Evolutionary conservation across 2,329 filamentous ascomycete genomes (phyloP).

Genomic region (Colletotrichum cordylinicola): DNA sequence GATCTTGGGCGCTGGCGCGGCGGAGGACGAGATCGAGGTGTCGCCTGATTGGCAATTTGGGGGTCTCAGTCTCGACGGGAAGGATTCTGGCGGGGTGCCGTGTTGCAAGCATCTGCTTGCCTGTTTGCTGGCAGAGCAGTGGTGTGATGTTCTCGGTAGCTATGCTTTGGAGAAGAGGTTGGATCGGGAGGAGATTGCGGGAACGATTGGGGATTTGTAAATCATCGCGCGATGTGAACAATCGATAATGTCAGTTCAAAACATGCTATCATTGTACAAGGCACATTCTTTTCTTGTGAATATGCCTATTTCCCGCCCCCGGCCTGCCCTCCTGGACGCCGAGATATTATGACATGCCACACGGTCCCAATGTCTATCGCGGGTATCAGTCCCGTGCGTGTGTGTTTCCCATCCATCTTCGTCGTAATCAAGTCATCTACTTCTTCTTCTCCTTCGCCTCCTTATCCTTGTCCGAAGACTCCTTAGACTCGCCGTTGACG

Average conservation of each 20-base stretch:
- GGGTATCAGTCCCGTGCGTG: slow-evolving; percentile 18
- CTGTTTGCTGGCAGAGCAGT: slow-evolving; percentile 75
- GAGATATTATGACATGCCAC: slow-evolving; percentile 23
- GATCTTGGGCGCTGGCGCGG: slow-evolving; percentile 20
- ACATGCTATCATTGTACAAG: slow-evolving; percentile 22
- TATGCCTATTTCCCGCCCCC: slow-evolving; percentile 4
- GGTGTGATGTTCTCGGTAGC: slow-evolving; percentile 59
- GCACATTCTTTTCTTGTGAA: slow-evolving; percentile 17
- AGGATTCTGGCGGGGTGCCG: slow-evolving; percentile 45
- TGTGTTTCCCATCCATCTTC: not conserved
- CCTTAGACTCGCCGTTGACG: slow-evolving; percentile 54
- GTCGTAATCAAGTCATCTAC: slow-evolving; percentile 22
- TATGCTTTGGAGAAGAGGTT: slow-evolving; percentile 62
- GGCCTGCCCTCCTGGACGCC: slow-evolving; percentile 18
- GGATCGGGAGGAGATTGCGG: slow-evolving; percentile 73
- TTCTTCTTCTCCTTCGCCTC: slow-evolving; percentile 60
- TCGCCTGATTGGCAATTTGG: slow-evolving; percentile 49
- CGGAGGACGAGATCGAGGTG: slow-evolving; percentile 1
- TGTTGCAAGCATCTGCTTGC: slow-evolving; percentile 92
- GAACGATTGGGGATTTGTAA: slow-evolving; percentile 60
- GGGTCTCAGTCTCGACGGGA: slow-evolving; percentile 48
- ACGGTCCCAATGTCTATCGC: slow-evolving; percentile 18
- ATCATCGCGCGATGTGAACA: not conserved
- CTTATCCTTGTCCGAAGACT: slow-evolving; percentile 49
- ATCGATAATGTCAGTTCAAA: slow-evolving; percentile 6